Base-by-base conservation (phyloP, 371 early-diverging fungal species). In the Mucor mucedo region DNA sequence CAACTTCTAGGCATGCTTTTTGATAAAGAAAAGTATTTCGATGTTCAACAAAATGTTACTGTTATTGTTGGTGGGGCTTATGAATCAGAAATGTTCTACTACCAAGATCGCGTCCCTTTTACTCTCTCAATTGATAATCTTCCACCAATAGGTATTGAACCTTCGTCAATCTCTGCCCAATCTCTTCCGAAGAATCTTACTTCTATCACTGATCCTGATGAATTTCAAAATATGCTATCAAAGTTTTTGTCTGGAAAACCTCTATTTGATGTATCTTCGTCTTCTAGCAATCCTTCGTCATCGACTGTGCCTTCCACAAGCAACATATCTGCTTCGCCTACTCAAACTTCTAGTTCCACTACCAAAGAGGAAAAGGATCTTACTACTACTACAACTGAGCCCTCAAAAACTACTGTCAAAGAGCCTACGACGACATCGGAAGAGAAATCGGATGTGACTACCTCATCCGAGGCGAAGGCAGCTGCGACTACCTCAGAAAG, bases 61-160 rank as follows among this genome's bases (percentile, higher is more conserved):
- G 62, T 65, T 40, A 28, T 63, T 67, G 60, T 74, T 14, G 72
- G 66, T 13, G 73, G 65, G 13, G 76, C 55, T 53, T 66, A 67
- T 54, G n/a, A 62, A 29, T 57, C 71, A 2, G 49, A 58, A 16
- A 53, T 80, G 62, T 71, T 62, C 38, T 74, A 80, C 44, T 65
- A 62, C 44, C 77, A 77, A 53, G 52, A 71, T 27, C 62, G 63
- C 4, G 78, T 75, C 28, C 72, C 75, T 8, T 61, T 53, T 50
- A 54, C 48, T 6, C 60, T 76, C 10, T 45, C 56, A 16, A 56
- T 68, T 28, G 58, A 45, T 60, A 52, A 58, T 16, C 63, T 69
- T 60, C 56, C 59, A 48, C 58, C 60, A 8, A 39, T 38, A 33
- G 49, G 55, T 48, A 57, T 58, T 30, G 29, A 59, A 6, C 30